Percentiles rank a stretch among this genome's conserved stretches.
Conservation (phyloP, 805 yeast genomes). For the Candida schatavii region DNA sequence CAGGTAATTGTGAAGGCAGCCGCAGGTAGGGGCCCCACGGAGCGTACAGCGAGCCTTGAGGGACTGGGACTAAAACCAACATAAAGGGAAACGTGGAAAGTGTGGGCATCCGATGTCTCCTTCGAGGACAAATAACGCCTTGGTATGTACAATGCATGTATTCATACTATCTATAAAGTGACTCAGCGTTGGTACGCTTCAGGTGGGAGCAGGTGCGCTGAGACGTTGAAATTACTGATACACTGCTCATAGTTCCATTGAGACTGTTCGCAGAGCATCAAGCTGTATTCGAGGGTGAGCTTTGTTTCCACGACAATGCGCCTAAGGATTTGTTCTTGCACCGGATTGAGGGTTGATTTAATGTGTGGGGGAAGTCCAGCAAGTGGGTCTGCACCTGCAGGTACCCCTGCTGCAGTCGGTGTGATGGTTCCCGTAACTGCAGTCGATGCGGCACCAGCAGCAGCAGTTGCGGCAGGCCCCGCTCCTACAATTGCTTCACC, state of each 20-base stretch:
- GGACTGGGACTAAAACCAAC: no score
- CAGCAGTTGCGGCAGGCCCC: conserved; percentile 5
- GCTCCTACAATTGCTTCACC: conserved; percentile 26
- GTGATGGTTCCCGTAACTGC: conserved; percentile 11
- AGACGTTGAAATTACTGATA: conserved; percentile 64
- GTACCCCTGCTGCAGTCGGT: conserved; percentile 14
- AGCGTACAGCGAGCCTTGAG: no score
- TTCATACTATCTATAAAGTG: no score
- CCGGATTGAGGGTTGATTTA: conserved; percentile 45
- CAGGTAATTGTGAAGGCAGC: no score
- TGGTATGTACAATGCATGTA: no score
- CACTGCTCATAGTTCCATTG: conserved; percentile 77
- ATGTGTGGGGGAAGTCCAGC: conserved; percentile 51
- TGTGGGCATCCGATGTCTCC: no score
- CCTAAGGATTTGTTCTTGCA: conserved; percentile 62
- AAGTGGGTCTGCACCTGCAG: conserved; percentile 9
- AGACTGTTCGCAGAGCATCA: conserved; percentile 84
- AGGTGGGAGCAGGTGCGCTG: conserved; percentile 48
- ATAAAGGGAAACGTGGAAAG: no score
- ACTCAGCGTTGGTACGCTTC: conserved; percentile 28
- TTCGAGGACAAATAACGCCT: no score
- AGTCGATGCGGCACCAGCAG: conserved; percentile 9
- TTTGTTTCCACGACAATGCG: conserved; percentile 71
- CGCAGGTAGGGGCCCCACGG: no score
- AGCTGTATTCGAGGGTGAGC: conserved; percentile 73